These are phyloP conservation scores for Glonium stellatum DNA, from an alignment of 495 filamentous ascomycete species.

Conservation along the genomic window DNA sequence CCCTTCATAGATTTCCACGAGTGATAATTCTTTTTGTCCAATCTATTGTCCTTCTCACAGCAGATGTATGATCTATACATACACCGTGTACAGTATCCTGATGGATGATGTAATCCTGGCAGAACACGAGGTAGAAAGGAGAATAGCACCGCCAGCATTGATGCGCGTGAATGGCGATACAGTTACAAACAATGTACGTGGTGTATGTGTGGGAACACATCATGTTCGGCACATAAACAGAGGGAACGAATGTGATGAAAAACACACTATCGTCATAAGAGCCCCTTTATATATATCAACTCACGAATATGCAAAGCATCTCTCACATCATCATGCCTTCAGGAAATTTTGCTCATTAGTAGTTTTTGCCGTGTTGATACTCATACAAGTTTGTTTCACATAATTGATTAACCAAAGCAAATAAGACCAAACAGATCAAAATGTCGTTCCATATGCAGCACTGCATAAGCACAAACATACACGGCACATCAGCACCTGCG, in stretches of 20 bases:
- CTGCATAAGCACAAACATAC: not conserved
- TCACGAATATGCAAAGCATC: too few relatives aligned
- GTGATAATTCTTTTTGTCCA: too few relatives aligned
- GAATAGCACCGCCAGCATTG: not conserved
- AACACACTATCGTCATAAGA: too few relatives aligned
- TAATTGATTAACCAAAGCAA: not conserved
- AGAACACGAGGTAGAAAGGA: not conserved
- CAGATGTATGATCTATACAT: not conserved
- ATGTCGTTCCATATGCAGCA: not conserved
- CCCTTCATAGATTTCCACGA: too few relatives aligned
- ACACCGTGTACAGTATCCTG: not conserved
- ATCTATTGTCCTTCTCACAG: too few relatives aligned
- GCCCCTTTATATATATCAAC: too few relatives aligned
- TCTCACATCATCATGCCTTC: too few relatives aligned
- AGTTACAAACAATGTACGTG: conserved; percentile 1
- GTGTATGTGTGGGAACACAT: conserved; percentile 11
- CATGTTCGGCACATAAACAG: too few relatives aligned
- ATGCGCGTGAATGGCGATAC: conserved; percentile 2
- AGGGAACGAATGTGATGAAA: too few relatives aligned
- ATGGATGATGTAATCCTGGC: not conserved
- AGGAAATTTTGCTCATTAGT: too few relatives aligned
- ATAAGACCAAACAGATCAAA: not conserved
- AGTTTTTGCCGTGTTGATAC: not conserved
- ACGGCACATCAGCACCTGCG: not conserved
- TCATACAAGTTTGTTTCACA: not conserved